A percentile compares a stretch with the other conserved stretches of the same genome.
phyloP scores from a whole-genome alignment of 441 rosid genomes.

The Aquilaria agallochum region DNA sequence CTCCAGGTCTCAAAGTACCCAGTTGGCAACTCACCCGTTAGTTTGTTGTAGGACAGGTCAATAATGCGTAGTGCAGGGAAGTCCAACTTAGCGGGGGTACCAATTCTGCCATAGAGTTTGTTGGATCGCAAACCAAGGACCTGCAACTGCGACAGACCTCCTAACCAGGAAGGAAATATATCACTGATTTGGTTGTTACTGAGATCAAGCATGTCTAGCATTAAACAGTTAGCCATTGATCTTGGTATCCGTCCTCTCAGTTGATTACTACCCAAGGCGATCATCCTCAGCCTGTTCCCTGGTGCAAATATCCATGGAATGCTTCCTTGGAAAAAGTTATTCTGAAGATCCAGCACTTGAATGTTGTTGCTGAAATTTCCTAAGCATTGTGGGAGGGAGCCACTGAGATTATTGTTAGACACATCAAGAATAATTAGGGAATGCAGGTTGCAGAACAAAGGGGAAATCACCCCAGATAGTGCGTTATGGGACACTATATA shows the following conservation, averaged over 20 bases:
- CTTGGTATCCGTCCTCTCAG: slow-evolving; percentile 23
- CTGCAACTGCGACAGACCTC: slow-evolving; percentile 11
- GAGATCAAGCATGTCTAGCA: slow-evolving; percentile 11
- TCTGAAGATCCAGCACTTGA: slow-evolving; percentile 9
- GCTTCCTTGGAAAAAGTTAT: slow-evolving; percentile 23
- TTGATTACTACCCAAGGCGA: slow-evolving; percentile 23
- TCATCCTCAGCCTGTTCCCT: slow-evolving; percentile 6
- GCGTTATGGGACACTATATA: no score
- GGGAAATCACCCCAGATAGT: slow-evolving; percentile 13
- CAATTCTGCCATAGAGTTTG: slow-evolving; percentile 19
- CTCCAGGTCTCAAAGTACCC: slow-evolving; percentile 23
- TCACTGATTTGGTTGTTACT: slow-evolving; percentile 27
- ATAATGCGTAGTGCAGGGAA: slow-evolving; percentile 19
- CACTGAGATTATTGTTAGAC: slow-evolving; percentile 15
- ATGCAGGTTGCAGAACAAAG: slow-evolving; percentile 20
- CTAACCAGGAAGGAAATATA: slow-evolving; percentile 40
- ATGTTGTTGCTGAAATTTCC: slow-evolving; percentile 9
- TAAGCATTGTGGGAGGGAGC: slow-evolving; percentile 11
- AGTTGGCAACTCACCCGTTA: slow-evolving; percentile 14
- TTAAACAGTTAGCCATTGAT: slow-evolving; percentile 23
- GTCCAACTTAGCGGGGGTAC: background rate
- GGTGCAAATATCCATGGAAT: slow-evolving; percentile 17
- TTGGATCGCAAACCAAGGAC: slow-evolving; percentile 27
- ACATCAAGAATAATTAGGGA: slow-evolving; percentile 20
- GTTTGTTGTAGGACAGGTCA: slow-evolving; percentile 19